phyloP scores from a whole-genome alignment of 2,329 filamentous ascomycete genomes.

The Stachybotrys elegans region DNA sequence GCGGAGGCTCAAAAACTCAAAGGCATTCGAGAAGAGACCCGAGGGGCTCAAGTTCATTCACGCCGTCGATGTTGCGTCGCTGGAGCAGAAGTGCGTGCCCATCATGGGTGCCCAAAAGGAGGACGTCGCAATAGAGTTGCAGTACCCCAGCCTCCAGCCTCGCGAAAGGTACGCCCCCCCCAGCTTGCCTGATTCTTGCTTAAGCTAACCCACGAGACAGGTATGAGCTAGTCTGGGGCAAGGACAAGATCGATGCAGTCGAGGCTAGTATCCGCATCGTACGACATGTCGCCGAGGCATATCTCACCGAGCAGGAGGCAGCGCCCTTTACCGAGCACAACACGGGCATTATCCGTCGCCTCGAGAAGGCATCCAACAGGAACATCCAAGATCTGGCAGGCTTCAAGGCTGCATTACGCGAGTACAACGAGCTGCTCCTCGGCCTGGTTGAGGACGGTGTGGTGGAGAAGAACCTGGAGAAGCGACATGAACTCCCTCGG shows the following conservation, averaged over 20 bases:
- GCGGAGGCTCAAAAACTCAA: slow-evolving; percentile 39
- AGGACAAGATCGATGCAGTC: slow-evolving; percentile 73
- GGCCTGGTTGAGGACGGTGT: slow-evolving; percentile 63
- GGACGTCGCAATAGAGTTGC: slow-evolving; percentile 61
- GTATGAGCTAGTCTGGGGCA: slow-evolving; percentile 66
- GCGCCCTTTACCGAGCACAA: slow-evolving; percentile 65
- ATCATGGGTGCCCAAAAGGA: slow-evolving; percentile 44
- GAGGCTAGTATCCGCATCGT: slow-evolving; percentile 69
- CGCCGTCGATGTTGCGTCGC: slow-evolving; percentile 50
- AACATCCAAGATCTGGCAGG: slow-evolving; percentile 59
- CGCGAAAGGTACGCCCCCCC: slow-evolving; percentile 55
- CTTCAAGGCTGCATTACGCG: slow-evolving; percentile 67
- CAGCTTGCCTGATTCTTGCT: background rate
- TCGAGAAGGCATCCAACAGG: slow-evolving; percentile 68
- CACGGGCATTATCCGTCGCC: slow-evolving; percentile 67
- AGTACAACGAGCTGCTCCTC: slow-evolving; percentile 71
- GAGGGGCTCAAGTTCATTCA: slow-evolving; percentile 48
- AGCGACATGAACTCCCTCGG: slow-evolving; percentile 63
- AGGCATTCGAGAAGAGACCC: slow-evolving; percentile 38
- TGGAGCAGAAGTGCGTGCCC: slow-evolving; percentile 45
- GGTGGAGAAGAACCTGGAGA: slow-evolving; percentile 66
- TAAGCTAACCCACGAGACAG: slow-evolving; percentile 20
- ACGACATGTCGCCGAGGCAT: slow-evolving; percentile 66
- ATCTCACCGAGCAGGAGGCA: slow-evolving; percentile 67
- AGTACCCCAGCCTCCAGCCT: slow-evolving; percentile 74